phyloP scores from a whole-genome alignment of 345 rosid genomes.

The Dipteronia sinensis region DNA sequence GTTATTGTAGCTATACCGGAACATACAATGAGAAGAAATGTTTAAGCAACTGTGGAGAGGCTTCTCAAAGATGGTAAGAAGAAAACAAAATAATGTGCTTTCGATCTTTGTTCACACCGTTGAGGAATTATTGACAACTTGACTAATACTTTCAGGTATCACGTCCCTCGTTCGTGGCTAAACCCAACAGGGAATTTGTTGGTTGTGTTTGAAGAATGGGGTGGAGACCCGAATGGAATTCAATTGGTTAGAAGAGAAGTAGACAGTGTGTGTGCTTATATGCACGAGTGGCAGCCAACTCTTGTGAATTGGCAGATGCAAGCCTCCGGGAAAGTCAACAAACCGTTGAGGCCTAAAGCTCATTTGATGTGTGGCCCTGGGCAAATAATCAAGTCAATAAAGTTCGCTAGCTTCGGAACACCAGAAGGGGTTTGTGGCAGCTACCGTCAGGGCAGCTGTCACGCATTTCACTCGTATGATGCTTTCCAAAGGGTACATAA shows the following conservation, averaged over 20 bases:
- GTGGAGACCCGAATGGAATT: constrained; percentile 91
- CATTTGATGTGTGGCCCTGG: constrained; percentile 80
- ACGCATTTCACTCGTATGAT: constrained; percentile 88
- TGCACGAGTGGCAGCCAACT: constrained; percentile 95
- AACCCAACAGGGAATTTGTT: constrained; percentile 80
- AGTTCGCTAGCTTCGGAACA: constrained; percentile 97
- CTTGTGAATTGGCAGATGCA: constrained; percentile 80
- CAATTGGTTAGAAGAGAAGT: constrained; percentile 80
- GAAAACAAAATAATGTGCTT: background rate
- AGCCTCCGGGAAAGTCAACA: constrained; percentile 78
- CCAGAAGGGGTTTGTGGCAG: constrained; percentile 91
- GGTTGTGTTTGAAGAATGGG: constrained; percentile 99
- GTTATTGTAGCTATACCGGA: constrained; percentile 69
- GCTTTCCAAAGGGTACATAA: constrained; percentile 81
- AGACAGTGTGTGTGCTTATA: constrained; percentile 85
- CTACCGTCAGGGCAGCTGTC: constrained; percentile 84
- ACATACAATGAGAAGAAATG: constrained; percentile 79
- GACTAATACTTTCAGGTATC: constrained; percentile 58
- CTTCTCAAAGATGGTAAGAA: constrained; percentile 90
- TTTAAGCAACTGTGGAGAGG: constrained; percentile 79
- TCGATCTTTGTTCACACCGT: background rate
- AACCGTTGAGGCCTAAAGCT: constrained; percentile 85
- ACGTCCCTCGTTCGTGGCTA: constrained; percentile 92
- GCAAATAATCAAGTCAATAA: constrained; percentile 74
- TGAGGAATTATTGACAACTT: constrained; percentile 9